Base-by-base conservation (phyloP, 2,329 filamentous ascomycete species). In the Fusarium metavorans region DNA sequence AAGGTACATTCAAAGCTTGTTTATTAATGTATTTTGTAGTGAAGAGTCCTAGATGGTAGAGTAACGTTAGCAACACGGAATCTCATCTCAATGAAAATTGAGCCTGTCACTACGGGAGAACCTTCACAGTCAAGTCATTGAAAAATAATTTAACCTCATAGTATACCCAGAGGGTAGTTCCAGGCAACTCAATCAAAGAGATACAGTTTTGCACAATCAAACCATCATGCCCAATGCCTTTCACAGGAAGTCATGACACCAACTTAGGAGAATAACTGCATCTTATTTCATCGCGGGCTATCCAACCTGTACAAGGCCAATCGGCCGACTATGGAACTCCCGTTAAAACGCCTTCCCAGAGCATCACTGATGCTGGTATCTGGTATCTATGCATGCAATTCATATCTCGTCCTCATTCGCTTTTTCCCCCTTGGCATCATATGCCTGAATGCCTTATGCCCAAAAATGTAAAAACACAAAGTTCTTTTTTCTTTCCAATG, bases 341-440 rank as follows among this genome's bases (percentile, higher is more conserved):
- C 67, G 66, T 59, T 64, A 71, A 74, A 78, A 78, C 74, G 76
- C 76, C 76, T 27, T 61, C 58, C 68, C 68, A 69, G 64, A 68
- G 65, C 67, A 43, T 58, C 50, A 37, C 41, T 27, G 54, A 25
- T 43, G 66, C 30, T 63, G 52, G 72, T 69, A 70, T 74, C 45
- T 50, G 45, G 45, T 50, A 27, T 27, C 62, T 76, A 75, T 75
- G 72, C 69, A 75, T 75, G 73, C 69, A 68, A 56, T 59, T 73
- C 66, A 67, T 71, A 61, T 68, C 66, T 79, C 71, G 66, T 73
- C 72, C 64, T 73, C 68, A 64, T 73, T 57, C 73, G 57, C 58
- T 66, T 73, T 50, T 60, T 10, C n/a, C 30, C 52, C 50, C 13
- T 35, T 16, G 48, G 62, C 35, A 67, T 61, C 10, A 61, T 74